Conservation (phyloP, 1,139 yeast species). For the Yamadazyma buinensis region DNA sequence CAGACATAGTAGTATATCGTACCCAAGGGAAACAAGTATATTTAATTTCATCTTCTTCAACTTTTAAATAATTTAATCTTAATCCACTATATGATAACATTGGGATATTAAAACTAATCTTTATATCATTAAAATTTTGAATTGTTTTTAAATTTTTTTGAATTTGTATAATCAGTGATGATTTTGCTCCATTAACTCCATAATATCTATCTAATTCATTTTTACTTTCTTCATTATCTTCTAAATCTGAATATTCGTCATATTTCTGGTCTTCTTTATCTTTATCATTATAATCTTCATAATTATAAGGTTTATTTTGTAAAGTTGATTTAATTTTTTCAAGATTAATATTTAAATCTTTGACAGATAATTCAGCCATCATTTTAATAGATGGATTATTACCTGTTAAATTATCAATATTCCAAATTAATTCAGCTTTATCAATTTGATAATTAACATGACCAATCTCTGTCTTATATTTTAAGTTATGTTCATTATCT, state of each 20-base stretch:
- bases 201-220: slow-evolving; percentile 37
- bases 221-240: slow-evolving; percentile 16
- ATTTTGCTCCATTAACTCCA: slow-evolving; percentile 36
- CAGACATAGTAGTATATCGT: slow-evolving; percentile 34
- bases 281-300: not conserved
- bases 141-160: slow-evolving; percentile 12
- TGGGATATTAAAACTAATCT: slow-evolving; percentile 35
- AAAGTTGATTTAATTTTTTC: slow-evolving; percentile 9
- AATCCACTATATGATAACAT: slow-evolving; percentile 43
- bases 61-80: slow-evolving; percentile 35
- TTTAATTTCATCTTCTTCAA: slow-evolving; percentile 39
- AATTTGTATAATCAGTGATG: slow-evolving; percentile 23
- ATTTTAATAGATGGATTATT: slow-evolving; percentile 31
- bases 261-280: not conserved
- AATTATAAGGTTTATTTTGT: slow-evolving; percentile 4
- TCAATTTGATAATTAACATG: slow-evolving; percentile 38
- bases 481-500: slow-evolving; percentile 28
- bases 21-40: slow-evolving; percentile 50
- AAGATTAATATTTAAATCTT: slow-evolving; percentile 5
- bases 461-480: slow-evolving; percentile 41
- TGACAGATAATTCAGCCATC: slow-evolving; percentile 40
- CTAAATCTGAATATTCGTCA: slow-evolving; percentile 6
- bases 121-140: slow-evolving; percentile 24
- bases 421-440: slow-evolving; percentile 59
- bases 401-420: slow-evolving; percentile 55